Conservation (phyloP, 2,329 filamentous ascomycete species). For the Exserohilum turcica region DNA sequence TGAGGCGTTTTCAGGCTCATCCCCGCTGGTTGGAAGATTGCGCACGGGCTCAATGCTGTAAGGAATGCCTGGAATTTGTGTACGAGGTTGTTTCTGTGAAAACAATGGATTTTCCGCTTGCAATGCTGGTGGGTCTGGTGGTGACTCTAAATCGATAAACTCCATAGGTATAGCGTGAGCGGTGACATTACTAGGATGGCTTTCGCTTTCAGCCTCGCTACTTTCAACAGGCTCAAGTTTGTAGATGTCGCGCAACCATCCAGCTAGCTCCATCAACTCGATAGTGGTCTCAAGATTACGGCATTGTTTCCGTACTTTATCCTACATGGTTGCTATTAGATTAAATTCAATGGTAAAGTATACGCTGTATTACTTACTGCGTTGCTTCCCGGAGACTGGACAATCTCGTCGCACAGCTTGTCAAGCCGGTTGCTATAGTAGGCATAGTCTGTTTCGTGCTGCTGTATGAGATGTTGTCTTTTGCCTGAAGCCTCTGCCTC, state of each 20-base stretch:
- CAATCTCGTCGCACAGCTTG: conserved; percentile 25
- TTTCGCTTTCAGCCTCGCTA: conserved; percentile 9
- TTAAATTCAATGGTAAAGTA: no score
- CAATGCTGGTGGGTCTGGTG: conserved; percentile 13
- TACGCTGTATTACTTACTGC: conserved; percentile 24
- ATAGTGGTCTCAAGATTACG: conserved; percentile 68
- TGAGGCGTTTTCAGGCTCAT: conserved; percentile 35
- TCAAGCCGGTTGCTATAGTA: conserved; percentile 28
- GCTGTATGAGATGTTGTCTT: conserved; percentile 17
- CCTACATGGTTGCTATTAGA: conserved; percentile 5
- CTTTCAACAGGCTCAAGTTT: conserved; percentile 8
- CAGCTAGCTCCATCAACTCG: conserved; percentile 61
- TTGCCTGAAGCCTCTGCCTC: conserved; percentile 22
- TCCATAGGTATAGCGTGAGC: neutral
- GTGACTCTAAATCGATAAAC: conserved; percentile 29
- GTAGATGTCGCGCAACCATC: conserved; percentile 49
- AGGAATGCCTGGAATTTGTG: conserved; percentile 7
- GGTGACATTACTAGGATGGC: no score
- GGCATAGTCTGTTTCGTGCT: conserved; percentile 17
- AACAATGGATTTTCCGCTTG: no score
- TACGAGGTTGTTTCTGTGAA: no score
- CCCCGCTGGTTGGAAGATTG: conserved; percentile 3
- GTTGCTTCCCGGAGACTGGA: conserved; percentile 55
- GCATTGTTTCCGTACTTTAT: conserved; percentile 62
- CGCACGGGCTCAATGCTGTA: conserved; percentile 12